Evolutionary conservation across 2,329 filamentous ascomycete species (phyloP), one percentile per base, ranked within the genome.

Genomic region (Penicillium sp.): DNA sequence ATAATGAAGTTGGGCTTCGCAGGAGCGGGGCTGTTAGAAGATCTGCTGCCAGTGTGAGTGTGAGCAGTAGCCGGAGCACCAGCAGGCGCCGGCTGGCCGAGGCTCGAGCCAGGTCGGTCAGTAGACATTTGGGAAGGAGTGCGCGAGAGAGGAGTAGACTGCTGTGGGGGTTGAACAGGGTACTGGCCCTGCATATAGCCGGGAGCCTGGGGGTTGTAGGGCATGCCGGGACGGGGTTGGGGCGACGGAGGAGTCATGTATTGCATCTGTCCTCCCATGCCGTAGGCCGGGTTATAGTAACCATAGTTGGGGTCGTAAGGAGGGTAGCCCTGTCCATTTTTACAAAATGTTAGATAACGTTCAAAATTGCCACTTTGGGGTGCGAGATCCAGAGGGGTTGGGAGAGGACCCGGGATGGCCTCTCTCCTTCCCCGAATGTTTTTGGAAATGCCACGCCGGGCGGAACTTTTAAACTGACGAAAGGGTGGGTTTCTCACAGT

Each of bases 111-210:
- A 19, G 85, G 84, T 60, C 84, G 80, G 75, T 90, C 90, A 26
- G 87, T 67, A 76, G 90, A 90, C 55, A 89, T 83, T 74, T 95
- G 90, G 2, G 91, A 96, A 2, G 89, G 85, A 59, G 86, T 92
- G 66, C 93, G 88, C 2, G 93, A 95, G 89, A 96, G 93, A 41
- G 79, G 78, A 56, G 84, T 78, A 60, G 87, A 82, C 72, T 89
- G 84, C 59, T 80, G 84, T 61, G 77, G 77, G 54, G 72, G 75
- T 66, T 67, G 73, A 66, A 68, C 76, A 29, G 73, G 79, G 69
- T 83, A 87, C 39, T 82, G 80, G 54, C 75, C 75, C 45, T 78
- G 79, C 72, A 84, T 82, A 63, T 78, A 82, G 11, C 72, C 72
- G 26, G 47, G 29, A 24, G 74, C 75, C 51, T 79, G 77, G 53